Percentiles rank a stretch among this genome's conserved stretches.
Evolutionary conservation across 352 stramenopile species (phyloP).

Genomic region (Peronosclerospora sorghi): DNA sequence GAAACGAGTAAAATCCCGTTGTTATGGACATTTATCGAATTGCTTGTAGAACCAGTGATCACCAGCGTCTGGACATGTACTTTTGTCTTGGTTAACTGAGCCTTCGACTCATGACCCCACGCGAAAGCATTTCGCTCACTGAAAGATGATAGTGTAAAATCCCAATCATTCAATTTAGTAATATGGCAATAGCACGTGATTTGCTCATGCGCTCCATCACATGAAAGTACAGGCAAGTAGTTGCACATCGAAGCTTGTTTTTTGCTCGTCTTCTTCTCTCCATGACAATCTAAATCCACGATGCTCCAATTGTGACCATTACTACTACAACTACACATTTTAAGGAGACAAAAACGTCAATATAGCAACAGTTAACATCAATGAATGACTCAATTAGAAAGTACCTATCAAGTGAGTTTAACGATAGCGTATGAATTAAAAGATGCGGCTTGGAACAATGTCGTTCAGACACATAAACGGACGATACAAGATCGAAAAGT

Average conservation of each 20-base stretch:
- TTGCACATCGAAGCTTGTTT: slow-evolving; percentile 3
- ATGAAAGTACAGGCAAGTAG: slow-evolving; percentile 9
- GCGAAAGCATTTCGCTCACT: background rate
- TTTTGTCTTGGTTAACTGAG: slow-evolving; percentile 2
- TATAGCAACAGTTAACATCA: background rate
- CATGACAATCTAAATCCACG: slow-evolving; percentile 4
- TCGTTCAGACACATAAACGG: slow-evolving; percentile 14
- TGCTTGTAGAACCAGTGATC: slow-evolving; percentile 32
- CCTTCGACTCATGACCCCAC: slow-evolving; percentile 1
- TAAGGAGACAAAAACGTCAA: slow-evolving; percentile 1
- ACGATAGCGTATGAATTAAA: slow-evolving; percentile 12
- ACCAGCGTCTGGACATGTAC: slow-evolving; percentile 20
- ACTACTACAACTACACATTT: background rate
- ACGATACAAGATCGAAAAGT: slow-evolving; percentile 14
- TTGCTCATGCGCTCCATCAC: slow-evolving; percentile 4
- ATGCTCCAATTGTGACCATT: slow-evolving; percentile 14
- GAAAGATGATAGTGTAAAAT: slow-evolving; percentile 5
- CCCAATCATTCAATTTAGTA: slow-evolving; percentile 10
- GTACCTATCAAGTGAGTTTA: background rate
- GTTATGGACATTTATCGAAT: slow-evolving; percentile 33
- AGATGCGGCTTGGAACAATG: slow-evolving; percentile 15
- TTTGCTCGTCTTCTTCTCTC: background rate
- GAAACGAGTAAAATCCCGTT: slow-evolving; percentile 36
- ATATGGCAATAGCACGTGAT: slow-evolving; percentile 24
- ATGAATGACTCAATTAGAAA: background rate